Evolutionary conservation across 768 basidiomycete genomes (phyloP).

Genomic region (Asterophora lycoperdoides): DNA sequence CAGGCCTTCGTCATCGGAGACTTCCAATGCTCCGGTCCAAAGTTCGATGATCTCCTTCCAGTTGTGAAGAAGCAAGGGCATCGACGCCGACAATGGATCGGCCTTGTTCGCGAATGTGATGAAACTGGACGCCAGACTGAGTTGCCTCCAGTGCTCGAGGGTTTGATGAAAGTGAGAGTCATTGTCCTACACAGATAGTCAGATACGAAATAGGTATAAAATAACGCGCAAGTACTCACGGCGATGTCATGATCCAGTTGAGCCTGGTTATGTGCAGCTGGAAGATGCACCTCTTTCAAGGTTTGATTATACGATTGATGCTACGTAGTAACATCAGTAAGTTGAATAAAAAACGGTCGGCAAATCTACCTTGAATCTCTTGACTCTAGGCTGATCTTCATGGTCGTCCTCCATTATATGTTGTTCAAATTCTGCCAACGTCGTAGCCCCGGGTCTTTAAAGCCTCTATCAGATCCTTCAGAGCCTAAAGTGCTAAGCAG

Average conservation of each 20-base stretch:
- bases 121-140: slow-evolving; percentile 77
- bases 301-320: slow-evolving; percentile 69
- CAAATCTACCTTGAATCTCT: slow-evolving; percentile 46
- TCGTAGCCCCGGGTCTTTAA: no score
- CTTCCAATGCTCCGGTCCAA: slow-evolving; percentile 57
- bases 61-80: slow-evolving; percentile 79
- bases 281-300: slow-evolving; percentile 68
- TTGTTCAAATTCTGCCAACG: no score
- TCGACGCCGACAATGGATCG: slow-evolving; percentile 60
- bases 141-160: slow-evolving; percentile 70
- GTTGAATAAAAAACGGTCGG: not conserved
- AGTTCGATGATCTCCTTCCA: slow-evolving; percentile 63
- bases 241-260: slow-evolving; percentile 59
- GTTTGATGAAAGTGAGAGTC: slow-evolving; percentile 76
- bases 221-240: slow-evolving; percentile 33
- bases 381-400: slow-evolving; percentile 32
- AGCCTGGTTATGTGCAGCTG: slow-evolving; percentile 54
- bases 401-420: slow-evolving; percentile 11
- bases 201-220: not conserved
- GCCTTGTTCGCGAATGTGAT: slow-evolving; percentile 61
- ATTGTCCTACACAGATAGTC: slow-evolving; percentile 47
- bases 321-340: slow-evolving; percentile 28
- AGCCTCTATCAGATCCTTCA: no score
- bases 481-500: not conserved
- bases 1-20: slow-evolving; percentile 68